These are phyloP conservation scores for Gelatoporia subvermispora DNA, from an alignment of 768 basidiomycete species.

Conservation along the genomic window DNA sequence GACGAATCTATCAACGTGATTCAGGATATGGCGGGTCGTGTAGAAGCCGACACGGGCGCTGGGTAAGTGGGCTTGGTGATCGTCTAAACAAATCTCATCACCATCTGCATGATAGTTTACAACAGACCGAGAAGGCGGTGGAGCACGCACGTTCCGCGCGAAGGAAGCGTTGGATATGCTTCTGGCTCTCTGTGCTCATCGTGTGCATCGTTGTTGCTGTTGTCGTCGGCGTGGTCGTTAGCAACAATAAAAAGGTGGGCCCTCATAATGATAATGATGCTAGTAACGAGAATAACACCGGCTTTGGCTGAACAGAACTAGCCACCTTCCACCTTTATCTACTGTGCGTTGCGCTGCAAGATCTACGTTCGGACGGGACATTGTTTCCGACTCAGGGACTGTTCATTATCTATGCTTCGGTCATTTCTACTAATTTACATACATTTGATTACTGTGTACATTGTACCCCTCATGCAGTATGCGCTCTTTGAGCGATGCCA, in stretches of 20 bases:
- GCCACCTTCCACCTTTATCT: too few relatives aligned
- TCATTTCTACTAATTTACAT: too few relatives aligned
- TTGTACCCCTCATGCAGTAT: too few relatives aligned
- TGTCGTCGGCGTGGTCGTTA: constrained; percentile 44
- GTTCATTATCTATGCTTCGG: too few relatives aligned
- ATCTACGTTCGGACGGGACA: too few relatives aligned
- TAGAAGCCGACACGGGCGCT: constrained; percentile 62
- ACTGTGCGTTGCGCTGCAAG: too few relatives aligned
- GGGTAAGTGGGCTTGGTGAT: constrained; percentile 46
- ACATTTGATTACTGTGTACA: too few relatives aligned
- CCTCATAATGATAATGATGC: too few relatives aligned
- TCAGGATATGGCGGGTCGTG: constrained; percentile 56
- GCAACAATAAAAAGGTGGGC: constrained; percentile 13
- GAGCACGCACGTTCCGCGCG: constrained; percentile 64
- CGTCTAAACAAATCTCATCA: neutral
- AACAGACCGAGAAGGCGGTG: constrained; percentile 65
- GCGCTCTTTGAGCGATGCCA: too few relatives aligned
- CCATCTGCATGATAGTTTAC: constrained; percentile 34
- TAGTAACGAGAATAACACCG: too few relatives aligned
- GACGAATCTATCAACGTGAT: constrained; percentile 66
- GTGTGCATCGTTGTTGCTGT: constrained; percentile 55
- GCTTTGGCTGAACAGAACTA: too few relatives aligned
- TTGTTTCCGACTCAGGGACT: too few relatives aligned
- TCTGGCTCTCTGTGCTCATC: constrained; percentile 36
- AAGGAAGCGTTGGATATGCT: constrained; percentile 85